Evolutionary conservation across 257 asterid species (phyloP).

Genomic region (Rubia yunnanensis): DNA sequence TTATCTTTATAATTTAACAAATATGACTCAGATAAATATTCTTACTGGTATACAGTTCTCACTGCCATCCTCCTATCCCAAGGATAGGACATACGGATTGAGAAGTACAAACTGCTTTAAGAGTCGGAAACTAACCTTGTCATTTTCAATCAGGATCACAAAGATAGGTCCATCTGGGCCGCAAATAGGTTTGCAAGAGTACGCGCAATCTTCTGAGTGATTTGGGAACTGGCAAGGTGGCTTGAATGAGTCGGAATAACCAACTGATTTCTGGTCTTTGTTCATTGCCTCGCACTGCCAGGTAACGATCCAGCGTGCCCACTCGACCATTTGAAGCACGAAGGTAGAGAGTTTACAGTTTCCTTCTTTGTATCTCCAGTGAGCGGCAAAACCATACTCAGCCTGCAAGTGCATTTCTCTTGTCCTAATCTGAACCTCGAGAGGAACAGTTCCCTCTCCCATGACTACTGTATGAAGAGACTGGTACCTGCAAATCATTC

Average conservation of each 20-base stretch:
- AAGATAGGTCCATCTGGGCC: slow-evolving; percentile 73
- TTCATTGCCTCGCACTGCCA: slow-evolving; percentile 94
- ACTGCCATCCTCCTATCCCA: too few species aligned
- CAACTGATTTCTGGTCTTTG: slow-evolving; percentile 43
- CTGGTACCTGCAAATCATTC: slow-evolving; percentile 55
- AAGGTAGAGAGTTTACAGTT: slow-evolving; percentile 64
- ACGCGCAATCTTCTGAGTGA: slow-evolving; percentile 70
- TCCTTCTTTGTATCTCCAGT: slow-evolving; percentile 98
- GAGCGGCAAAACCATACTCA: slow-evolving; percentile 95
- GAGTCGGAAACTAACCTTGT: slow-evolving; percentile 71
- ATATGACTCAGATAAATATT: too few species aligned
- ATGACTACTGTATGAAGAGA: slow-evolving; percentile 84
- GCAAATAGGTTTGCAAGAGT: slow-evolving; percentile 64
- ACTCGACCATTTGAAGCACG: slow-evolving; percentile 94
- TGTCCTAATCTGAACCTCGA: slow-evolving; percentile 92
- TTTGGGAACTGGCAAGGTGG: slow-evolving; percentile 81
- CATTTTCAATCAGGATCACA: slow-evolving; percentile 77
- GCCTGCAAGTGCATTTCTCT: slow-evolving; percentile 98
- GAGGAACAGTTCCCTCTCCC: slow-evolving; percentile 67
- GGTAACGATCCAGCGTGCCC: slow-evolving; percentile 97
- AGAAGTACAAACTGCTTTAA: background rate
- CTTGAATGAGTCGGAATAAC: slow-evolving; percentile 33
- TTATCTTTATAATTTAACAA: too few species aligned
- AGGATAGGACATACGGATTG: background rate
- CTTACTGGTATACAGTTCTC: too few species aligned